Percentiles rank a stretch among this genome's conserved stretches.
Evolutionary conservation across 371 early-diverging fungal species (phyloP).

Genomic region (Syncephalastrum racemosum): DNA sequence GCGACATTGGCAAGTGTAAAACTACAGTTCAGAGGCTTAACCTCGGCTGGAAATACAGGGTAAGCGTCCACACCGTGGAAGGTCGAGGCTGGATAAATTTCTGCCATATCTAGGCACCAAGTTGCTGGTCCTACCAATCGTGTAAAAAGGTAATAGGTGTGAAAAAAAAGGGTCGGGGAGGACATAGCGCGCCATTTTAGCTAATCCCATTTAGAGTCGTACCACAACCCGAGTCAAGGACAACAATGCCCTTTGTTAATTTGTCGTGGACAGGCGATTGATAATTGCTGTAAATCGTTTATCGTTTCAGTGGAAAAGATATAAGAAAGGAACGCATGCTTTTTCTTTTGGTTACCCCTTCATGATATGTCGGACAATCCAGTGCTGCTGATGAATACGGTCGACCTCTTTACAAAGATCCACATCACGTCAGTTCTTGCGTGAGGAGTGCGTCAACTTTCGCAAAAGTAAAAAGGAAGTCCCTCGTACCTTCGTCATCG

Average conservation of each 20-base stretch:
- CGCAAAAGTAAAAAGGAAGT: not conserved
- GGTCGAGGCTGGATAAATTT: conserved; percentile 18
- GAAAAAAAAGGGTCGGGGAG: conserved; percentile 27
- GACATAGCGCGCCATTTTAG: not conserved
- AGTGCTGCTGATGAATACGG: conserved; percentile 17
- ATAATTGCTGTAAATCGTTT: conserved; percentile 12
- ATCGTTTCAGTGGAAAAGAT: conserved; percentile 5
- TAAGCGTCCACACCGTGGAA: conserved; percentile 22
- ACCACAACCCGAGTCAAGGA: conserved; percentile 25
- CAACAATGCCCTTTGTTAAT: conserved; percentile 18
- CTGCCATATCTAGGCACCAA: conserved; percentile 23
- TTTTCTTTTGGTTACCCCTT: conserved; percentile 8
- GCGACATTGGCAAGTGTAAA: conserved; percentile 54
- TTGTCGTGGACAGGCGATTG: conserved; percentile 12
- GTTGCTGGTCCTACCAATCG: conserved; percentile 36
- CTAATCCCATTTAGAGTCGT: not conserved
- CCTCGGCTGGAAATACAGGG: conserved; percentile 13
- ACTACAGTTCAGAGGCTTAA: conserved; percentile 31
- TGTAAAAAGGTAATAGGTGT: conserved; percentile 47
- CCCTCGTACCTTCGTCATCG: conserved; percentile 41
- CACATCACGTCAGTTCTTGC: too few species aligned
- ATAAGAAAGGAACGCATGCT: conserved; percentile 3
- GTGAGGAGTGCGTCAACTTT: not conserved
- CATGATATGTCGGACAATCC: conserved; percentile 13
- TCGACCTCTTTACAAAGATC: conserved; percentile 6